A percentile compares a stretch with the other conserved stretches of the same genome.
These are phyloP conservation scores for Pelomyxa schiedti DNA, from an alignment of 78 protist genomes.

Conservation along the genomic window DNA sequence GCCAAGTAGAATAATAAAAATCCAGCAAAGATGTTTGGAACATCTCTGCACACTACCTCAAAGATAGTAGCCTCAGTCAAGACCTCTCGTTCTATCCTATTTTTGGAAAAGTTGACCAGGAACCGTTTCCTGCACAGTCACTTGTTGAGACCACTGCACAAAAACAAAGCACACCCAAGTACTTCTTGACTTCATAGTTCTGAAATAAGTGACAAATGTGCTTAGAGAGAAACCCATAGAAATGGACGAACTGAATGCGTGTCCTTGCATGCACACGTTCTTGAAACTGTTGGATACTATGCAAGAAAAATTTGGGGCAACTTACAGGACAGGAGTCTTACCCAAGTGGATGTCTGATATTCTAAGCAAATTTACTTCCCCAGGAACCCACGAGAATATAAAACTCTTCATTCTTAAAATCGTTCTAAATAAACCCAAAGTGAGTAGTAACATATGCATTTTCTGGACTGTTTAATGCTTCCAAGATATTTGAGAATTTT, in stretches of 20 bases:
- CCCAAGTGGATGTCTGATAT: conserved; percentile 46
- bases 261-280: conserved; percentile 50
- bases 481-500: not conserved
- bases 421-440: conserved; percentile 32
- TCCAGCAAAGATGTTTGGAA: not conserved
- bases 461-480: not conserved
- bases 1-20: not conserved
- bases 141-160: not conserved
- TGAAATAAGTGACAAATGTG: no score
- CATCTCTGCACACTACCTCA: conserved; percentile 6
- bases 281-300: conserved; percentile 29
- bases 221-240: no score
- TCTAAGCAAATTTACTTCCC: not conserved
- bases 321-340: not conserved
- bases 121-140: not conserved
- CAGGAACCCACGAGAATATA: conserved; percentile 16
- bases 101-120: no score
- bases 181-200: no score
- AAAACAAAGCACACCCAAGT: no score
- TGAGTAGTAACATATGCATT: no score
- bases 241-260: no score
- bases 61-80: conserved; percentile 3
- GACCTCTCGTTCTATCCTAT: not conserved
- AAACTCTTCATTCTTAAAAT: conserved; percentile 30
- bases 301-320: not conserved